Evolutionary conservation across 2,329 filamentous ascomycete species (phyloP).

Genomic region (Hypomyces rosellus): DNA sequence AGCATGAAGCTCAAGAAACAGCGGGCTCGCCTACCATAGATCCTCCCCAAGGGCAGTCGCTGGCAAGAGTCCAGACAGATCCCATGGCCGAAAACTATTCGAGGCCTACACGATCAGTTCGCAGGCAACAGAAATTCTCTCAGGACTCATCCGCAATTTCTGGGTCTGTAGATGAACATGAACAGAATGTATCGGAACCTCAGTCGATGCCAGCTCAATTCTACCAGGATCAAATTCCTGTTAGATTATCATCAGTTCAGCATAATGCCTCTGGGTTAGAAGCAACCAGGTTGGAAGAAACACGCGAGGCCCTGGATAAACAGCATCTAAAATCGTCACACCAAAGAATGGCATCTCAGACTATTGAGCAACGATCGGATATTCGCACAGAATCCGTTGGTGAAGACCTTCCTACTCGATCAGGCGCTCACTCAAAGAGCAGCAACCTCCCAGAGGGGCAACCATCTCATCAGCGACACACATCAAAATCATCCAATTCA

Average conservation of each 20-base stretch:
- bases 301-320: slow-evolving; percentile 21
- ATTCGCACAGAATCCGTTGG: slow-evolving; percentile 25
- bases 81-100: slow-evolving; percentile 59
- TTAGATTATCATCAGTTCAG: slow-evolving; percentile 27
- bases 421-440: slow-evolving; percentile 19
- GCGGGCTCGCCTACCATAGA: slow-evolving; percentile 33
- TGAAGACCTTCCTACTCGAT: slow-evolving; percentile 43
- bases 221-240: slow-evolving; percentile 27
- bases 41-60: slow-evolving; percentile 42
- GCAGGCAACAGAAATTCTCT: slow-evolving; percentile 41
- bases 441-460: not conserved
- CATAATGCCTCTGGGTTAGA: slow-evolving; percentile 51
- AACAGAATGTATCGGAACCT: slow-evolving; percentile 20
- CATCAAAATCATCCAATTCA: slow-evolving; percentile 7
- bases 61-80: slow-evolving; percentile 65
- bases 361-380: slow-evolving; percentile 24
- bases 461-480: slow-evolving; percentile 1
- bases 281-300: slow-evolving; percentile 48
- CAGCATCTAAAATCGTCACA: slow-evolving; percentile 35
- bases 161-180: slow-evolving; percentile 11
- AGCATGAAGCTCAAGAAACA: slow-evolving; percentile 44
- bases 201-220: slow-evolving; percentile 15
- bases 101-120: slow-evolving; percentile 43
- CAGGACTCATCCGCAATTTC: slow-evolving; percentile 38
- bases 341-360: slow-evolving; percentile 49